A percentile compares a stretch with the other conserved stretches of the same genome.
Evolutionary conservation across 768 basidiomycete genomes (phyloP).

Genomic region (Roridomyces roridus): DNA sequence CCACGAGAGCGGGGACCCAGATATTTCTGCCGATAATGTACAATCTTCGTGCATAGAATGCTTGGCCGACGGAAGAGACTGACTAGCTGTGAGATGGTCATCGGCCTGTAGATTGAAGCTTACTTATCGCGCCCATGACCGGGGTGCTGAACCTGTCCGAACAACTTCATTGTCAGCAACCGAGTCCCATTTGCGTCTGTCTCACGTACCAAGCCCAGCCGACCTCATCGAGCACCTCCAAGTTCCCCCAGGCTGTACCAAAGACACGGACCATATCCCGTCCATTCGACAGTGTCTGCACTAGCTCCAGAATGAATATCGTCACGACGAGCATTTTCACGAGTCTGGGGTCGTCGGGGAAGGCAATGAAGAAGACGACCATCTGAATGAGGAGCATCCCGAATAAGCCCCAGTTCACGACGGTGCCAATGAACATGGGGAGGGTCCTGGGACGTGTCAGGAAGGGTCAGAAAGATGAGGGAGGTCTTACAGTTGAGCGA

Average conservation of each 20-base stretch:
- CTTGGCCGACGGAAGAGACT: conserved; percentile 26
- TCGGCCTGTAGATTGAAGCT: background rate
- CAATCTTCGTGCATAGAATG: conserved; percentile 29
- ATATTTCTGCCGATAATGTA: background rate
- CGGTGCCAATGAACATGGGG: conserved; percentile 14
- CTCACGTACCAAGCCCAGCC: conserved; percentile 11
- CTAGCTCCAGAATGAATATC: conserved; percentile 11
- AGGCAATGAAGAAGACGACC: conserved; percentile 16
- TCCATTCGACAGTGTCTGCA: conserved; percentile 4
- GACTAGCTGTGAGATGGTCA: too few species aligned
- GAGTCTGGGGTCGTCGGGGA: conserved; percentile 7
- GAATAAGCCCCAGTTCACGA: conserved; percentile 19
- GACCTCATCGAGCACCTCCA: conserved; percentile 6
- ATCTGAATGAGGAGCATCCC: conserved; percentile 14
- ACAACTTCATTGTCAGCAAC: background rate
- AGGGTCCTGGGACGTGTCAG: background rate
- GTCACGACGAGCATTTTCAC: conserved; percentile 6
- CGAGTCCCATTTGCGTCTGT: too few species aligned
- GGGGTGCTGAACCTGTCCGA: background rate
- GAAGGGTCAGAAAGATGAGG: background rate
- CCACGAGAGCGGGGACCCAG: background rate
- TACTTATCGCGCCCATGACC: conserved; percentile 12
- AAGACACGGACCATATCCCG: conserved; percentile 6
- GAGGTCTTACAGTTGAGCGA: too few species aligned
- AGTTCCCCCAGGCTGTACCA: conserved; percentile 12